A percentile compares a stretch with the other conserved stretches of the same genome.
Conservation (phyloP, 2,329 filamentous ascomycete genomes). For the Trichoderma afroharzianum region DNA sequence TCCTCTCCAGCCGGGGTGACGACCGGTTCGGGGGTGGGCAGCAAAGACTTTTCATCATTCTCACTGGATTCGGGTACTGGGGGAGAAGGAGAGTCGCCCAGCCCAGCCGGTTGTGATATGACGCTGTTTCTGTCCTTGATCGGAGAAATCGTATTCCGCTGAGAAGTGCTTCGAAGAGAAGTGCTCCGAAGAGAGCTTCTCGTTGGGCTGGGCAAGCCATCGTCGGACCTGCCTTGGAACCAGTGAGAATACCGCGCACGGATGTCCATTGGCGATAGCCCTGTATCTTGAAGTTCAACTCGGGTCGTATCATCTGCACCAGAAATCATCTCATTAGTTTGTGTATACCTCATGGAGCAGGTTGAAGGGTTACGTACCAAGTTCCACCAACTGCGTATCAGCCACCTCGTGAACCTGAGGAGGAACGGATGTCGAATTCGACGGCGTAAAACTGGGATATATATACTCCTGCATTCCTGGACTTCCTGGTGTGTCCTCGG, state of each 20-base stretch:
- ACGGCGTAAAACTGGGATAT: conserved; percentile 15
- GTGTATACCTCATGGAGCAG: background rate
- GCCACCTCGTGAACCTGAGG: conserved; percentile 39
- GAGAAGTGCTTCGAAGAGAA: background rate
- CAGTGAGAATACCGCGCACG: conserved; percentile 34
- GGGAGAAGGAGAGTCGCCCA: background rate
- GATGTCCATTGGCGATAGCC: conserved; percentile 38
- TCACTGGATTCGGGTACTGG: conserved; percentile 2
- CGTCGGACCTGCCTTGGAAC: conserved; percentile 18
- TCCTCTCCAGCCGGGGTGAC: background rate
- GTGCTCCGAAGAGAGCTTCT: conserved; percentile 1
- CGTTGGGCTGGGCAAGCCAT: conserved; percentile 19
- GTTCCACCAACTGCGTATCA: conserved; percentile 43
- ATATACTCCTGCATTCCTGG: conserved; percentile 39
- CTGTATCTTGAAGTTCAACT: conserved; percentile 45
- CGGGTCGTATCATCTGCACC: conserved; percentile 36
- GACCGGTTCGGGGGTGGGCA: background rate
- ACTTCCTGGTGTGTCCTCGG: conserved; percentile 38
- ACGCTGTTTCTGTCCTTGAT: background rate
- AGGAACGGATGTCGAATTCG: background rate
- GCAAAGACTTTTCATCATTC: background rate
- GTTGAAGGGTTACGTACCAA: conserved; percentile 38
- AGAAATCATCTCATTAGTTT: background rate
- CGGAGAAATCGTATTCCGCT: background rate
- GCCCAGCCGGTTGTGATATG: background rate